Base-by-base conservation (phyloP, 75 land plant species). In the Cupressus sempervirens region DNA sequence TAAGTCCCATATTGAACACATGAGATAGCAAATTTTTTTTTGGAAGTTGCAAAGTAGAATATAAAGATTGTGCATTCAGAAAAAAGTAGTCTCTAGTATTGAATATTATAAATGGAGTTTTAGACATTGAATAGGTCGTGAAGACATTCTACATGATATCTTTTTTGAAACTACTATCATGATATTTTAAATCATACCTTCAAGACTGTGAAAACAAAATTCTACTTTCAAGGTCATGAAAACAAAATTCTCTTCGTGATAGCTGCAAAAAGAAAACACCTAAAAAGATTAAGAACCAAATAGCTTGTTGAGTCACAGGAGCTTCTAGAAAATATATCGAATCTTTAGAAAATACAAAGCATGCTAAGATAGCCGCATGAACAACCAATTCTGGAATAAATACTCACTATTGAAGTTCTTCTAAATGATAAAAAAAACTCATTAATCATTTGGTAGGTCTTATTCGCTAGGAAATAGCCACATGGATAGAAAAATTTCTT, bases 201-300 rank as follows among this genome's bases (percentile, higher is more conserved):
- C n/a, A n/a, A n/a, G n/a, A n/a, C n/a, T n/a, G n/a, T n/a, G n/a
- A n/a, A n/a, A n/a, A n/a, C n/a, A n/a, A n/a, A n/a, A n/a, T n/a
- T n/a, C n/a, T n/a, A n/a, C n/a, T n/a, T 98, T 98, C 56, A 98
- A 77, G 23, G 99, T 94, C 10, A 99, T 98, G 80, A 98, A 98
- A 89, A 98, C n/a, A 98, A 83, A 97, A 98, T 76, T 98, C 99
- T 6, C 99, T 99, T 52, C 99, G 99, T 46, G 95, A 97, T 70
- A 98, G 95, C 73, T 97, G 99, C 82, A 98, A 82, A 85, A 98
- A 98, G 2, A 96, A 86, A 50, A 98, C 99, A 82, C 99, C n/a
- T n/a, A n/a, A n/a, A n/a, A n/a, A n/a, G n/a, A n/a, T n/a, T n/a
- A n/a, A n/a, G n/a, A n/a, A n/a, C n/a, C n/a, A n/a, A n/a, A n/a